Base-by-base conservation (phyloP, 495 filamentous ascomycete genomes). In the Extremus antarcticus region DNA sequence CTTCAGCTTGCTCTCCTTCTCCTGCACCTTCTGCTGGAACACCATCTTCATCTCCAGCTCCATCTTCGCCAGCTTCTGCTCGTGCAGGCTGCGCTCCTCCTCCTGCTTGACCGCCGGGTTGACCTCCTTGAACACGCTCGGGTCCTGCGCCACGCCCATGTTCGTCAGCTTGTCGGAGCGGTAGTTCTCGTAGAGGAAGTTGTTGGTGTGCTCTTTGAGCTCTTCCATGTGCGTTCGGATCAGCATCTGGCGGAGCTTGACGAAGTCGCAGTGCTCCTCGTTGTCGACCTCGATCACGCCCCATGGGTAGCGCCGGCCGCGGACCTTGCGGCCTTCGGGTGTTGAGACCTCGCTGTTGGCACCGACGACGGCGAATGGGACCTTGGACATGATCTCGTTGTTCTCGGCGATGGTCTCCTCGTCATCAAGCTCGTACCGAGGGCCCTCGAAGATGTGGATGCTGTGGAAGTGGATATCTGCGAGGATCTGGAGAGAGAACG, bases 41-140 rank as follows among this genome's bases (percentile, higher is more conserved):
- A 98, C 92, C 92, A 97, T 96, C 88, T 97, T 97, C 92, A 98
- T 98, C 71, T 98, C 92, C 65, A 87, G 80, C 71, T 98, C 92
- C 92, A 98, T 98, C 88, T 98, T 98, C 63, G 88, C 85, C 60
- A 98, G 86, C 78, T 98, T 98, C 79, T 97, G 94, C 73, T 98
- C 92, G 80, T 98, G 92, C 51, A 98, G 79, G 51, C 82, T 80
- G 65, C 92, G 89, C 78, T 98, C 92, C 76, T 98, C 92, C 70
- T 98, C 92, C 73, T 97, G 94, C 85, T 98, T 98, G 71, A 97
- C 94, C 47, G 94, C 92, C 25, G 92, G 92, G 79, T 97, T 98
- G 78, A 98, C 91, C 81, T 98, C 92, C 80, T 97, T 98, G 87
- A 98, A 98, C 63, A 98, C 92, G 69, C 85, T 94, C 50, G 89